These are phyloP conservation scores for Trichoderma sp. DNA, from an alignment of 2,329 filamentous ascomycete genomes.

Conservation along the genomic window DNA sequence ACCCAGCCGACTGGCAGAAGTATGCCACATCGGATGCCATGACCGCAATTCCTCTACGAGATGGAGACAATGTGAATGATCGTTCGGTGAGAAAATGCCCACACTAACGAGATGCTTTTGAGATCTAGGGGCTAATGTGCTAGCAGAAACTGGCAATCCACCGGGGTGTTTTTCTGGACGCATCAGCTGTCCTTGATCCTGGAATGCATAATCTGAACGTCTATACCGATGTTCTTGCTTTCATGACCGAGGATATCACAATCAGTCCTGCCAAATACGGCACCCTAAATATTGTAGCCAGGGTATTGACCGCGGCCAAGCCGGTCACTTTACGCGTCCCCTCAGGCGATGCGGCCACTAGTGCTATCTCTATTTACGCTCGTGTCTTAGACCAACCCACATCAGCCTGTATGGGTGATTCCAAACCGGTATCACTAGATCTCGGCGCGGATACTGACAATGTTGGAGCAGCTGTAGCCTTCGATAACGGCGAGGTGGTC, in stretches of 20 bases:
- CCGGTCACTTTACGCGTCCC: not conserved
- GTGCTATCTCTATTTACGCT: not conserved
- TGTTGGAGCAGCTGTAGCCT: not conserved
- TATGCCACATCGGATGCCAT: not conserved
- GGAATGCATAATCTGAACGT: not conserved
- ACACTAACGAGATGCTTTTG: not conserved
- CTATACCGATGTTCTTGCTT: not conserved
- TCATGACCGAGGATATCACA: not conserved
- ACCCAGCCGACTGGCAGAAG: not conserved
- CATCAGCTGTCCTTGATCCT: not conserved
- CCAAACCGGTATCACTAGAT: not conserved
- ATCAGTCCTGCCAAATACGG: not conserved
- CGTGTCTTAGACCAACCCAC: not conserved
- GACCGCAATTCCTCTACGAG: not conserved
- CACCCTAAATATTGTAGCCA: not conserved
- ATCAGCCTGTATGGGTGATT: not conserved
- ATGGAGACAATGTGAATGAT: not conserved
- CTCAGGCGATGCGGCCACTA: not conserved
- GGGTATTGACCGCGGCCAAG: not conserved
- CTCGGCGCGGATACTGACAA: not conserved
- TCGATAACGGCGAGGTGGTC: not conserved
- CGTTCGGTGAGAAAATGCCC: not conserved
- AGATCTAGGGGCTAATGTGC: not conserved
- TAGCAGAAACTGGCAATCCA: not conserved
- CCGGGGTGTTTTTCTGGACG: not conserved